These are phyloP conservation scores for Aspergillus carbonarius DNA, from an alignment of 2,329 filamentous ascomycete species.

Conservation along the genomic window DNA sequence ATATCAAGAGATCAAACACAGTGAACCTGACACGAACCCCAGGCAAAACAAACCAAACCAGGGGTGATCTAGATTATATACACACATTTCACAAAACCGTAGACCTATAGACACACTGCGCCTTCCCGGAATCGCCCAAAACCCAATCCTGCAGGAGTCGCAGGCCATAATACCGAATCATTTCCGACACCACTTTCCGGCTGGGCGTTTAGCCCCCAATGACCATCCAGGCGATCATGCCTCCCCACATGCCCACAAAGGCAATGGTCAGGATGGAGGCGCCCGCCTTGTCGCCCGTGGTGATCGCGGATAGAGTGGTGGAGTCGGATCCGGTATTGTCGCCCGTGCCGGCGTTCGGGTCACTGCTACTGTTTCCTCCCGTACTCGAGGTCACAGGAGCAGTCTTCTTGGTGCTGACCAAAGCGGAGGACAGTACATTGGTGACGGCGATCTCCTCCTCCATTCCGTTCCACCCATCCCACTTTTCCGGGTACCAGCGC, in stretches of 20 bases:
- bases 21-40: too few relatives aligned
- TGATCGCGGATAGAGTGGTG: constrained; percentile 15
- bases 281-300: constrained; percentile 38
- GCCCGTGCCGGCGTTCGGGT: constrained; percentile 36
- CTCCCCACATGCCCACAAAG: constrained; percentile 29
- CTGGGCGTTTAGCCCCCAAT: constrained; percentile 19
- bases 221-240: constrained; percentile 32
- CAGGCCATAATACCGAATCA: background rate
- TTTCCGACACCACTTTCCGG: background rate
- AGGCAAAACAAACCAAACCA: too few relatives aligned
- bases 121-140: background rate
- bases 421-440: constrained; percentile 61
- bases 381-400: constrained; percentile 41
- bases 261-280: constrained; percentile 39
- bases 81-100: background rate
- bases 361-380: constrained; percentile 54
- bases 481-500: constrained; percentile 57
- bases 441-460: constrained; percentile 69
- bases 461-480: constrained; percentile 60
- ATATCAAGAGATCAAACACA: too few relatives aligned
- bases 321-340: constrained; percentile 1
- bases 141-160: background rate
- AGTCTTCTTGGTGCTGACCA: constrained; percentile 51
- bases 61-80: background rate
- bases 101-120: background rate